Base-by-base conservation (phyloP, 257 asterid genomes). In the Jacaranda copaia region DNA sequence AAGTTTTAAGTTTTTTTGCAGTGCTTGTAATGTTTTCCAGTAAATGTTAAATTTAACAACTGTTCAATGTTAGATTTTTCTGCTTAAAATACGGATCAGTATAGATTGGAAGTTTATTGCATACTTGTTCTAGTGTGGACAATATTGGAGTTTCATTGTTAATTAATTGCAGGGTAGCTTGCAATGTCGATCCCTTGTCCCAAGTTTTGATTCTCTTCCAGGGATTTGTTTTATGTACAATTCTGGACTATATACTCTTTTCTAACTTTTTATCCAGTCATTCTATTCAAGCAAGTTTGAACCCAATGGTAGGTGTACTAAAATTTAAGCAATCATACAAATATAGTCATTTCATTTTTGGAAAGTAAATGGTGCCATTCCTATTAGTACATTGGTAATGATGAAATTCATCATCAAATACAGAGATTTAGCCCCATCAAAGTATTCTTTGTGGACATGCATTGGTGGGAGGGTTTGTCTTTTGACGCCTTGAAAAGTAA, bases 41-140 rank as follows among this genome's bases (percentile, higher is more conserved):
- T 45, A 68, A 77, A 58, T 36, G 43, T 49, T 75, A 1, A 46
- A 51, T 25, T 42, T 42, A 8, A 8, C 46, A 42, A 8, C 4
- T 42, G 35, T 42, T 42, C 36, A 1, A 64, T 64, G 32, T n/a
- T 9, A 63, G n/a, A 13, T 16, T 63, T 63, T 35, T 35, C 49
- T 18, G 48, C 32, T 25, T 25, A 25, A 2, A 1, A 25, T 25
- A 25, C 32, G 32, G 32, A 25, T 1, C 36, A 61, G 32, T 40
- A 18, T 64, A 53, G 39, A 45, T 76, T 36, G 38, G 19, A 42
- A 53, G 12, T 25, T 42, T 56, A 45, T 58, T 65, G 11, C 52
- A 8, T 74, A 39, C 55, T 25, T 72, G 67, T 59, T 57, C 5
- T n/a, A 18, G 3, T 58, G 25, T 73, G 77, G 46, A 45, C 61